Percentiles rank a stretch among this genome's conserved stretches.
Conservation (phyloP, 2,329 filamentous ascomycete species). For the Cladosporium cucumerinum region DNA sequence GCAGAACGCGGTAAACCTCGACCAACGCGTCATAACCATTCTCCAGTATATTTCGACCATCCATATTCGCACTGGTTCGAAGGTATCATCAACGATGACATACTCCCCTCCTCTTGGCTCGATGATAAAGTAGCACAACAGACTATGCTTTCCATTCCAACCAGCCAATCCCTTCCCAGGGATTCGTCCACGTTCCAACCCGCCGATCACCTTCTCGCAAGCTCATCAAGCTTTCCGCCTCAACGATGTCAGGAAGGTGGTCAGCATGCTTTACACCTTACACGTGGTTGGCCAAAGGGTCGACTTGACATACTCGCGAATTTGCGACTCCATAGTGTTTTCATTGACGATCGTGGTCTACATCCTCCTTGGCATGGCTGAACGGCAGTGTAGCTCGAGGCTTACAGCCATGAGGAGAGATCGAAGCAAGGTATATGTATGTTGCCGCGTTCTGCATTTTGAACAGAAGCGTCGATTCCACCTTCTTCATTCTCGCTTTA, state of each 20-base stretch:
- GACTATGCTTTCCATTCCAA: not conserved
- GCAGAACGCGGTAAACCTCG: not conserved
- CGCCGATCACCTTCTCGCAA: slow-evolving; percentile 9
- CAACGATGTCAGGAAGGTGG: not conserved
- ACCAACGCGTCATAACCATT: not conserved
- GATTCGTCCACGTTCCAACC: slow-evolving; percentile 5
- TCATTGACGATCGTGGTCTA: not conserved
- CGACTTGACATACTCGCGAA: not conserved
- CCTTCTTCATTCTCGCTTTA: not conserved
- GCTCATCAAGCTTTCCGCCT: slow-evolving; percentile 8
- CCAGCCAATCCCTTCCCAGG: slow-evolving; percentile 5
- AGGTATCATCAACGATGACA: not conserved
- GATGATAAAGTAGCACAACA: not conserved
- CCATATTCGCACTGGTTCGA: slow-evolving; percentile 13
- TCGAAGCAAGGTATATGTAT: slow-evolving; percentile 14
- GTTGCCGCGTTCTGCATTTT: not conserved
- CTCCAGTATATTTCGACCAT: not conserved
- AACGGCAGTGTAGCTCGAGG: not conserved
- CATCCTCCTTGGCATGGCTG: slow-evolving; percentile 3
- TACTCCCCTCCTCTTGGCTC: slow-evolving; percentile 4
- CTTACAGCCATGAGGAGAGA: not conserved
- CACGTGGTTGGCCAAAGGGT: not conserved
- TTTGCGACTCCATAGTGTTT: not conserved
- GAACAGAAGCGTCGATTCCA: not conserved
- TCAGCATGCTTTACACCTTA: slow-evolving; percentile 11